Evolutionary conservation across 495 filamentous ascomycete species (phyloP).

Genomic region (Xylaria venustula): DNA sequence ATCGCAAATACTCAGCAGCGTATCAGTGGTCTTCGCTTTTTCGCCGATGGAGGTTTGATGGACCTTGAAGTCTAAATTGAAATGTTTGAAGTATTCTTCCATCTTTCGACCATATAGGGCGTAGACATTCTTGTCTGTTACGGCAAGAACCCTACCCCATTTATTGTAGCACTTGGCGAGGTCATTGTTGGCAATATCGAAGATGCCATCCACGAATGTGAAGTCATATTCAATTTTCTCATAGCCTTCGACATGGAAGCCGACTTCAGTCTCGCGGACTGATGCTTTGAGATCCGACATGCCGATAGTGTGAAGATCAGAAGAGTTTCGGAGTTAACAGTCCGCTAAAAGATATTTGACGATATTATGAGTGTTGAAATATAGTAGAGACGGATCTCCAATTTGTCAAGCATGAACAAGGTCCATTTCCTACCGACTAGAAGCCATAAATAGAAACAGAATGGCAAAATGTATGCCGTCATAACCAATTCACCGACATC

Average conservation of each 20-base stretch:
- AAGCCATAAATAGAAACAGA: neutral
- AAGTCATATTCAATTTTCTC: conserved; percentile 70
- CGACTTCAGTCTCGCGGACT: conserved; percentile 52
- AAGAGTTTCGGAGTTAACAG: neutral
- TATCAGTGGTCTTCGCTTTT: conserved; percentile 62
- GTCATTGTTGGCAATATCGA: conserved; percentile 48
- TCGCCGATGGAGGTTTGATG: conserved; percentile 66
- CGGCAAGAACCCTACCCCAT: conserved; percentile 57
- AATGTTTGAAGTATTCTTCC: conserved; percentile 55
- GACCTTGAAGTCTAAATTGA: conserved; percentile 53
- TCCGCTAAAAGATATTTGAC: too few species aligned
- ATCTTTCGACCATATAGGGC: conserved; percentile 59
- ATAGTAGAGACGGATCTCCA: neutral
- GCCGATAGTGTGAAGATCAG: conserved; percentile 9
- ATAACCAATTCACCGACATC: neutral
- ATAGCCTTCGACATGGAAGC: conserved; percentile 62
- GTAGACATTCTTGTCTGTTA: conserved; percentile 62
- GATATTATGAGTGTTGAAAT: too few species aligned
- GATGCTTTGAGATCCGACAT: conserved; percentile 64
- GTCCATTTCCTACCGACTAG: neutral
- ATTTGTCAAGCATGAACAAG: neutral
- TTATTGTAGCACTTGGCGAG: conserved; percentile 57
- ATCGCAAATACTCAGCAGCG: conserved; percentile 58
- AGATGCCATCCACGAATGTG: conserved; percentile 63
- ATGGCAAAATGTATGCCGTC: conserved; percentile 5